Evolutionary conservation across 106 monocot genomes (phyloP).

Genomic region (Vanilla planifolia): DNA sequence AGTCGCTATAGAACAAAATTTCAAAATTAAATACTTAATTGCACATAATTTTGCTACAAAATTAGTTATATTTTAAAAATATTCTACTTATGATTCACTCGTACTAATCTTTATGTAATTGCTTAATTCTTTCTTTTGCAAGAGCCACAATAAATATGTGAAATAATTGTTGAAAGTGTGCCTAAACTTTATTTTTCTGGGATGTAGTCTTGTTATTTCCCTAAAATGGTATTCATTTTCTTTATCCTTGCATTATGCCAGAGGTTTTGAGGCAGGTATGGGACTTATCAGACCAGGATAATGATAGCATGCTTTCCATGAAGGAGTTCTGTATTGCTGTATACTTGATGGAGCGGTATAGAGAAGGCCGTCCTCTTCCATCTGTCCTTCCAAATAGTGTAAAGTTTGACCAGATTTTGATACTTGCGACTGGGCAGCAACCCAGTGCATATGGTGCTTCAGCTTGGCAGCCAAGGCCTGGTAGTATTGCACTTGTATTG

Average conservation of each 20-base stretch:
- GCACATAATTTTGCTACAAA: too few relatives aligned
- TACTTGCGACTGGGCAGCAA: conserved; percentile 61
- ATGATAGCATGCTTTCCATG: conserved; percentile 92
- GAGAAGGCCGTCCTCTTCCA: conserved; percentile 82
- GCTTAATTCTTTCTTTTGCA: too few relatives aligned
- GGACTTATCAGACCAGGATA: conserved; percentile 98
- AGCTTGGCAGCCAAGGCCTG: conserved; percentile 58
- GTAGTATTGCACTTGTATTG: conserved; percentile 21
- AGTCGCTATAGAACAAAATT: too few relatives aligned
- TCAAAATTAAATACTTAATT: too few relatives aligned
- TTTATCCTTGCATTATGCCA: conserved; percentile 11
- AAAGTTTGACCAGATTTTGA: conserved; percentile 63
- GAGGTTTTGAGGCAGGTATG: conserved; percentile 96
- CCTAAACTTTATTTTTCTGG: neutral
- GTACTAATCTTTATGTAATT: too few relatives aligned
- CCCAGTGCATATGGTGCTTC: conserved; percentile 38
- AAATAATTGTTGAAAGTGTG: neutral
- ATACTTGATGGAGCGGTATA: conserved; percentile 86
- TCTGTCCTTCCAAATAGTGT: conserved; percentile 65
- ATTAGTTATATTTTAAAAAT: too few relatives aligned
- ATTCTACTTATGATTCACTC: too few relatives aligned
- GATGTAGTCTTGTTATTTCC: neutral
- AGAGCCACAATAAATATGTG: too few relatives aligned
- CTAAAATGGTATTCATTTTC: neutral
- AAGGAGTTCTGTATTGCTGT: conserved; percentile 89